Conservation (phyloP, 495 filamentous ascomycete species). For the Trichoderma erinaceum region DNA sequence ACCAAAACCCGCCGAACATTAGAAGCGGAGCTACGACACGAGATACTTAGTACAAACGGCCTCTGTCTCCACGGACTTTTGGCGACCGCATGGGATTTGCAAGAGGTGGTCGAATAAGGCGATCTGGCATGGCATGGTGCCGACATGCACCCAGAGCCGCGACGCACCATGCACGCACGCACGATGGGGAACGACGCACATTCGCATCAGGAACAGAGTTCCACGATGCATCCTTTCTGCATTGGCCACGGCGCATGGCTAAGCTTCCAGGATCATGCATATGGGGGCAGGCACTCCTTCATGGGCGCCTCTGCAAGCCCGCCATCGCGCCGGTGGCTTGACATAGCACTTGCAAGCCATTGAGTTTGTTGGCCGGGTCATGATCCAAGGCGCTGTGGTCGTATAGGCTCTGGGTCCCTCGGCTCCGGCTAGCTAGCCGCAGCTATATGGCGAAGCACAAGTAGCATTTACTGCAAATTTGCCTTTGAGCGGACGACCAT, state of each 20-base stretch:
- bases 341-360: not conserved
- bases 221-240: conserved; percentile 5
- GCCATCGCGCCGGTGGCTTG: not conserved
- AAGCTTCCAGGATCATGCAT: not conserved
- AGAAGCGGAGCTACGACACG: not conserved
- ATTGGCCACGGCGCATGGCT: not conserved
- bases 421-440: not conserved
- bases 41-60: not conserved
- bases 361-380: not conserved
- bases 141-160: not conserved
- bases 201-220: conserved; percentile 10
- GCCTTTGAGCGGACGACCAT: not conserved
- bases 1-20: not conserved
- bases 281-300: not conserved
- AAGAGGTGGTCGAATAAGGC: not conserved
- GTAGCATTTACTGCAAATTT: not conserved
- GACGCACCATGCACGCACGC: conserved; percentile 11
- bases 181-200: conserved; percentile 5
- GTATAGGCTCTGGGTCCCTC: not conserved
- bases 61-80: not conserved
- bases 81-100: not conserved
- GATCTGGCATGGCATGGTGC: conserved; percentile 11
- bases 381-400: not conserved
- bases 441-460: not conserved
- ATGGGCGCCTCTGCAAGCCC: conserved; percentile 11